Base-by-base conservation (phyloP, 2,329 filamentous ascomycete genomes). In the Sarocladium strictum region DNA sequence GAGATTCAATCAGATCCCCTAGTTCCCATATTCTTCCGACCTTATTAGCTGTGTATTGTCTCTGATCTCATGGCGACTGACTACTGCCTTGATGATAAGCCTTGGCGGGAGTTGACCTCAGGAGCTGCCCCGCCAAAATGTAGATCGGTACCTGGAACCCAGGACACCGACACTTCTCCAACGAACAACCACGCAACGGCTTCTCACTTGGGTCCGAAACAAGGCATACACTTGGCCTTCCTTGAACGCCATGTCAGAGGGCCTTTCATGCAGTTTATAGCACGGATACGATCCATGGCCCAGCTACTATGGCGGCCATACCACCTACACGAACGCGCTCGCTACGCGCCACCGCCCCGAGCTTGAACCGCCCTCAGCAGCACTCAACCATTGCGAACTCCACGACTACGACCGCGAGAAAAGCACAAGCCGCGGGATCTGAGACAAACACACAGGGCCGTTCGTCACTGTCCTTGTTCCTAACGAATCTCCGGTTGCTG, bases 401-500 rank as follows among this genome's bases (percentile, higher is more conserved):
- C 11, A 11, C 29, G 19, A 19, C 49, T 27, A n/a, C 49, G 49
- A 23, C 27, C 4, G 23, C 29, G 19, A 53, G 50, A 15, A 33
- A 24, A 29, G 6, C 21, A 24, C 47, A 51, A 29, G 15, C 23
- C 37, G n/a, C n/a, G n/a, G 49, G 21, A 37, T 3, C 50, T 24
- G 32, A 3, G 29, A 14, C 19, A 29, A 10, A 32, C 5, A 29
- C 3, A 27, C 6, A 43, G 53, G 26, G 40, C 55, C 57, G 33
- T 59, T 56, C 64, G n/a, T 56, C 64, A 4, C 41, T 71, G 24
- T 61, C 65, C 15, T 53, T 70, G 43, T 94, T 97, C 66, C 74
- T 96, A 53, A 90, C 86, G 33, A 96, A 96, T 65, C 71, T 97
- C 38, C 87, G 86, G 37, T 80, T 97, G 2, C 78, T 99, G 24